Evolutionary conservation across 1,284 basidiomycete genomes (phyloP).

Genomic region (Ustilago hordei): DNA sequence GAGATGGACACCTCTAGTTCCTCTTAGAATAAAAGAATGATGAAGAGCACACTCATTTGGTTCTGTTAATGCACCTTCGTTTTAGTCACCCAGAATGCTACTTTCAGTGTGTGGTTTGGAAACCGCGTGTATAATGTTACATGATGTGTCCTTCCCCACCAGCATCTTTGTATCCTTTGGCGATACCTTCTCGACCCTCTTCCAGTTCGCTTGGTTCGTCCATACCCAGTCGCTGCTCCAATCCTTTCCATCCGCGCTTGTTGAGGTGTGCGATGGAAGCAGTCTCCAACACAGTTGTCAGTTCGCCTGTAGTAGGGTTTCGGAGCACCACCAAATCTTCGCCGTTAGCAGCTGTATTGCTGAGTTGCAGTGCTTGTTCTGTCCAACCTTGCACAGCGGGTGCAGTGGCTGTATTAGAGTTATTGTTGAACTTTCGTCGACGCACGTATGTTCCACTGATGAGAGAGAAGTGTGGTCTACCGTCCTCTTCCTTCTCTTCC

Average conservation of each 20-base stretch:
- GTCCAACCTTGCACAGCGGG: constrained; percentile 2
- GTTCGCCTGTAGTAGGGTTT: constrained; percentile 74
- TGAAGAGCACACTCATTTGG: background rate
- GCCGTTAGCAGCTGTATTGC: constrained; percentile 10
- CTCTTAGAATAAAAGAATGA: background rate
- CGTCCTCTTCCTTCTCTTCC: constrained; percentile 71
- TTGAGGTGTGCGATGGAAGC: constrained; percentile 75
- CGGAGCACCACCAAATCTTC: constrained; percentile 73
- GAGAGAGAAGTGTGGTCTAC: constrained; percentile 78
- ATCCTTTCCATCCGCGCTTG: constrained; percentile 81
- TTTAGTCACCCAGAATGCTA: background rate
- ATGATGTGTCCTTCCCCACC: constrained; percentile 50
- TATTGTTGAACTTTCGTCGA: constrained; percentile 75
- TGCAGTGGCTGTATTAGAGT: constrained; percentile 46
- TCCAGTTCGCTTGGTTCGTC: constrained; percentile 85
- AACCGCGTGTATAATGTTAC: constrained; percentile 10
- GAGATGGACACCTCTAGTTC: constrained; percentile 28
- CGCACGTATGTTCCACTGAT: constrained; percentile 87
- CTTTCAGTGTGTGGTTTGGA: background rate
- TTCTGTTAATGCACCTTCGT: constrained; percentile 2
- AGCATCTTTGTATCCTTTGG: constrained; percentile 79
- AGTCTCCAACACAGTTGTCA: constrained; percentile 71
- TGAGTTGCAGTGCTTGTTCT: constrained; percentile 9
- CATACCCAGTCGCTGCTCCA: constrained; percentile 83
- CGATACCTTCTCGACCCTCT: constrained; percentile 89